A percentile compares a stretch with the other conserved stretches of the same genome.
These are phyloP conservation scores for Ustilago sp. DNA, from an alignment of 1,284 basidiomycete species.

Conservation along the genomic window DNA sequence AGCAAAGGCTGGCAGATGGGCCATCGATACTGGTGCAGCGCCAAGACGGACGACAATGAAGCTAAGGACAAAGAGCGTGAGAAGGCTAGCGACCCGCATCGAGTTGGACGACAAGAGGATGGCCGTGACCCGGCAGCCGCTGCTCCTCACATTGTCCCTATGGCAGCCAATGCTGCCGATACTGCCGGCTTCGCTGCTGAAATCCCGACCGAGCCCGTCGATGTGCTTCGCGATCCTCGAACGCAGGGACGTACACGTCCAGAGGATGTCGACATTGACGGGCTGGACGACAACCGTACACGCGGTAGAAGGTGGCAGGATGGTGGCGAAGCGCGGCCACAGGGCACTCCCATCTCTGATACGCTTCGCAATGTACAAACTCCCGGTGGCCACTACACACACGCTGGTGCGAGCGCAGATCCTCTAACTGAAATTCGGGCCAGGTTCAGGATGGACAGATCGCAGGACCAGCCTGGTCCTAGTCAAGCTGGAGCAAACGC, in stretches of 20 bases:
- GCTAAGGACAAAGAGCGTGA: constrained; percentile 51
- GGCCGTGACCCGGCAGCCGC: constrained; percentile 17
- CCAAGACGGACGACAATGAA: constrained; percentile 62
- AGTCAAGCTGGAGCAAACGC: background rate
- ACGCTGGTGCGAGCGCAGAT: background rate
- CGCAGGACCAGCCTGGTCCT: constrained; percentile 4
- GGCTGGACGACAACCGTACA: constrained; percentile 6
- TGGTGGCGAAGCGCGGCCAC: background rate
- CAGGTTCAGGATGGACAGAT: constrained; percentile 5
- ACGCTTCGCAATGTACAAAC: background rate
- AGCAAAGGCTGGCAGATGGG: constrained; percentile 97
- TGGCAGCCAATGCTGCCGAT: constrained; percentile 14
- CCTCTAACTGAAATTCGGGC: background rate
- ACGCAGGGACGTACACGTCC: constrained; percentile 14
- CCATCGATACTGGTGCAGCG: constrained; percentile 77
- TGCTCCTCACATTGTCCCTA: constrained; percentile 25
- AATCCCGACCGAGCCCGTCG: constrained; percentile 14
- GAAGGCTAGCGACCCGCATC: constrained; percentile 25
- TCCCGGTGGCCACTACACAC: constrained; percentile 2
- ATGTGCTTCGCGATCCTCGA: constrained; percentile 13
- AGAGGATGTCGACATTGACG: constrained; percentile 22
- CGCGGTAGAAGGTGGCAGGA: constrained; percentile 17
- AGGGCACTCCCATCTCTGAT: background rate
- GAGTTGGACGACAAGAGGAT: constrained; percentile 22
- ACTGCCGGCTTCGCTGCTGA: constrained; percentile 15